These are phyloP conservation scores for Talaromyces pinophilus DNA, from an alignment of 2,329 filamentous ascomycete genomes.

Conservation along the genomic window DNA sequence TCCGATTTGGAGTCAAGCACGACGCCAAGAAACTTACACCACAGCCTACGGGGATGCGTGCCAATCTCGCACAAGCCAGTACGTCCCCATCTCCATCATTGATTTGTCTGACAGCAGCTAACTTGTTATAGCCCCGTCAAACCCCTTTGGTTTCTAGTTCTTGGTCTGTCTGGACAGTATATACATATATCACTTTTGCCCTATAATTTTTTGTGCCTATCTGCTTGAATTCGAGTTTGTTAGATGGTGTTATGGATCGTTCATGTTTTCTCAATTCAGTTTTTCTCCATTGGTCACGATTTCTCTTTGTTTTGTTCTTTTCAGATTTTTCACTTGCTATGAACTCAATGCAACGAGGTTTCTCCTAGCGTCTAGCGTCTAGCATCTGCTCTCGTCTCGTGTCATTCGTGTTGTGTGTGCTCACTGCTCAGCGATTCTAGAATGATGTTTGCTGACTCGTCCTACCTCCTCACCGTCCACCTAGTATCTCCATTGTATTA, in stretches of 20 bases:
- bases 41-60: constrained; percentile 84
- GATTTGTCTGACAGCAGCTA: constrained; percentile 22
- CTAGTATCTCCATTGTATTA: neutral
- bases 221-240: constrained; percentile 2
- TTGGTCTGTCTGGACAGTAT: constrained; percentile 48
- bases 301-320: constrained; percentile 5
- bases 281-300: constrained; percentile 11
- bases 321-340: neutral
- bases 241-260: constrained; percentile 20
- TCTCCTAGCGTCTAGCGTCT: constrained; percentile 20
- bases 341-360: constrained; percentile 16
- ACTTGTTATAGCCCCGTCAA: constrained; percentile 60
- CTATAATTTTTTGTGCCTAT: constrained; percentile 13
- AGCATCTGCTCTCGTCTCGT: constrained; percentile 9
- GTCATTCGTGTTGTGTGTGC: neutral
- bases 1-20: constrained; percentile 79
- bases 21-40: constrained; percentile 75
- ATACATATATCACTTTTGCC: constrained; percentile 17
- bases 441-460: neutral
- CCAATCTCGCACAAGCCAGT: constrained; percentile 94
- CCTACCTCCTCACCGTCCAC: neutral
- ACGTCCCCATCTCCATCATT: constrained; percentile 49
- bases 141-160: constrained; percentile 66
- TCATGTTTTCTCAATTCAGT: neutral
- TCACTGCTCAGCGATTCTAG: constrained; percentile 9